Evolutionary conservation across 805 yeast species (phyloP).

Genomic region (Teunomyces tritomae): DNA sequence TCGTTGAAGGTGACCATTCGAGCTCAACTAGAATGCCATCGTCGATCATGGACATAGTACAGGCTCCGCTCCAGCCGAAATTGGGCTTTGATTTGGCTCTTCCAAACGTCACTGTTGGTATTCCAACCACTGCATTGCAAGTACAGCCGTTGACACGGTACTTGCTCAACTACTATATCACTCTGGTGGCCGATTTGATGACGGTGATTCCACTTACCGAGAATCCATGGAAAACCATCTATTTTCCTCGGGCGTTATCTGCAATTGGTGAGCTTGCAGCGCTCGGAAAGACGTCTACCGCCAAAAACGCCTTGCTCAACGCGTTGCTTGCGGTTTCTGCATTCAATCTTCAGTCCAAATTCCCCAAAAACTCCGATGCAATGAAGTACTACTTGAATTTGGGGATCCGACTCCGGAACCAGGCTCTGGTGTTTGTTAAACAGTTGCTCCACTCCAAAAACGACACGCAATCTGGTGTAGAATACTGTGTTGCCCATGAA

Average conservation of each 20-base stretch:
- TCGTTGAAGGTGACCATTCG: constrained; percentile 28
- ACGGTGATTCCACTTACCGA: constrained; percentile 67
- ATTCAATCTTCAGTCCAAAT: constrained; percentile 72
- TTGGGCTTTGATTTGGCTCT: constrained; percentile 41
- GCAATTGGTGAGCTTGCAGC: constrained; percentile 82
- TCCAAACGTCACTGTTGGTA: constrained; percentile 23
- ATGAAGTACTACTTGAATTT: constrained; percentile 69
- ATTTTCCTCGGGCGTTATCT: constrained; percentile 76
- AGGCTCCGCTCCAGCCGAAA: constrained; percentile 36
- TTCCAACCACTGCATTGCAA: constrained; percentile 61
- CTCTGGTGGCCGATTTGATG: constrained; percentile 77
- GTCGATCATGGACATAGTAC: constrained; percentile 50
- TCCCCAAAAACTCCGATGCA: constrained; percentile 59
- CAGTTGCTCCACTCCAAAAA: constrained; percentile 44
- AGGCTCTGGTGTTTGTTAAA: constrained; percentile 67
- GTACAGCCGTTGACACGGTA: constrained; percentile 72
- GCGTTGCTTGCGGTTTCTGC: constrained; percentile 81
- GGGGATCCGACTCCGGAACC: constrained; percentile 71
- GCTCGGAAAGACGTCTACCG: constrained; percentile 68
- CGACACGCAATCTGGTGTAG: constrained; percentile 33
- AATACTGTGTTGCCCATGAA: constrained; percentile 49
- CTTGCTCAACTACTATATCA: constrained; percentile 66
- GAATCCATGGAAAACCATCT: constrained; percentile 87
- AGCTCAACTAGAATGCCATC: constrained; percentile 49
- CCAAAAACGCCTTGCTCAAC: constrained; percentile 73